Evolutionary conservation across 2,329 filamentous ascomycete genomes (phyloP), one percentile per base, ranked within the genome.

Genomic region (Lecanicillium sp.): DNA sequence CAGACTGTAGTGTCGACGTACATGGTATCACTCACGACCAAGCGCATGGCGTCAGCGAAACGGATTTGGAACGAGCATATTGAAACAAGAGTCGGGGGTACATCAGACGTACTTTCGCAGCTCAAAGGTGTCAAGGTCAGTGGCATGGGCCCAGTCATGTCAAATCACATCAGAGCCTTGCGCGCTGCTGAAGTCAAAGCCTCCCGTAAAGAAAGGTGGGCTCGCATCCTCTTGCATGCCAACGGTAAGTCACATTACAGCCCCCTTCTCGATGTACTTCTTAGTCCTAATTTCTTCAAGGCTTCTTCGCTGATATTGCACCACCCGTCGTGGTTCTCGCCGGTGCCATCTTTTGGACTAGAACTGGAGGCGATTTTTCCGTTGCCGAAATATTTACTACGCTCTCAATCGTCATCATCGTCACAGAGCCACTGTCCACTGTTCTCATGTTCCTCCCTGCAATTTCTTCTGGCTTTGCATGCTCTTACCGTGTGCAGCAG

Each of bases 61-160:
- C 39, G 17, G 18, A 28, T 19, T 2, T 43, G 41, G 41, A 43
- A 43, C 29, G 36, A 35, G 22, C 35, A 36, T 27, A 39, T 39
- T 18, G 25, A 43, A 31, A 33, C 35, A 8, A 16, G 41, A 29
- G 41, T 43, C n/a, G 36, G 14, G 5, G 33, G 32, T 9, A 43
- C 37, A 16, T 39, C 35, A 15, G 32, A 38, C 25, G 36, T 57
- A 29, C 51, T 64, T 2, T 38, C 43, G 4, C 51, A 53, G 5
- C 58, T 64, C 47, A 63, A 60, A 35, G 51, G 50, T 16, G 45
- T 64, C 22, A 62, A 62, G 33, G 58, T 63, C 49, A 53, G 54
- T 22, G 61, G 61, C 0, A 48, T 63, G 3, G 45, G 48, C 2
- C 35, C 34, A 4, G 27, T 33, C 4, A 35, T 44, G 5, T 30